phyloP scores from a whole-genome alignment of 225 moss, liverwort and hornwort species.

The Anthoceros angustus region DNA sequence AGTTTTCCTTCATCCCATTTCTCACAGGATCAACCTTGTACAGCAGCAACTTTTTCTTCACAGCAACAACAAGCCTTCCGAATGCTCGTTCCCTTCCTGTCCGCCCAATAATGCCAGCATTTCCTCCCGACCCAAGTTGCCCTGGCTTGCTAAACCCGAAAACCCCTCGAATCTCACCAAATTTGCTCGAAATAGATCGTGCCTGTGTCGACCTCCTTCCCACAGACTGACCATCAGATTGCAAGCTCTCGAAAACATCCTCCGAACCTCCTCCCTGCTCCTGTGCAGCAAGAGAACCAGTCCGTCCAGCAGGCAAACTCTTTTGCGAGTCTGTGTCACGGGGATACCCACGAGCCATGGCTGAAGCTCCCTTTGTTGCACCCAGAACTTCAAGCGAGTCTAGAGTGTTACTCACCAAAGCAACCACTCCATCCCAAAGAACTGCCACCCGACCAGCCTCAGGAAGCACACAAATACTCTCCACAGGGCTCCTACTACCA shows the following conservation, averaged over 20 bases:
- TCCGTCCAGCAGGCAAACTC: not conserved
- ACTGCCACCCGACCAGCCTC: conserved; percentile 74
- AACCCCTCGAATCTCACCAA: conserved; percentile 27
- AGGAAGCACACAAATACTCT: conserved; percentile 60
- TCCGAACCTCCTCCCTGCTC: not conserved
- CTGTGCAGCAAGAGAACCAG: not conserved
- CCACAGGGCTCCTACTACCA: conserved; percentile 49
- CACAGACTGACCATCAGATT: not conserved
- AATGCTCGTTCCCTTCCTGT: conserved; percentile 19
- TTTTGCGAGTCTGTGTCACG: not conserved
- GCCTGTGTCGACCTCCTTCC: not conserved
- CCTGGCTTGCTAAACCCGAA: conserved; percentile 26
- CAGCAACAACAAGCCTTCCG: conserved; percentile 62
- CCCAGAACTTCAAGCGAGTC: conserved; percentile 50
- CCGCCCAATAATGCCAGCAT: conserved; percentile 14
- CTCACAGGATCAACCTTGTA: conserved; percentile 51
- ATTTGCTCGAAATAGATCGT: not conserved
- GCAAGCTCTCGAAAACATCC: not conserved
- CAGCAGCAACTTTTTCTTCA: conserved; percentile 61
- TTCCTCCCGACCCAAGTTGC: conserved; percentile 25
- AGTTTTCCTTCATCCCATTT: conserved; percentile 47
- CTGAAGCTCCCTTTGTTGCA: conserved; percentile 65
- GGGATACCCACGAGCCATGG: conserved; percentile 41
- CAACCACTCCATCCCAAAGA: conserved; percentile 70
- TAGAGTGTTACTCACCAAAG: conserved; percentile 54